Percentiles rank a stretch among this genome's conserved stretches.
Evolutionary conservation across 1,139 yeast species (phyloP).

Genomic region (Yamadazyma triangularis): DNA sequence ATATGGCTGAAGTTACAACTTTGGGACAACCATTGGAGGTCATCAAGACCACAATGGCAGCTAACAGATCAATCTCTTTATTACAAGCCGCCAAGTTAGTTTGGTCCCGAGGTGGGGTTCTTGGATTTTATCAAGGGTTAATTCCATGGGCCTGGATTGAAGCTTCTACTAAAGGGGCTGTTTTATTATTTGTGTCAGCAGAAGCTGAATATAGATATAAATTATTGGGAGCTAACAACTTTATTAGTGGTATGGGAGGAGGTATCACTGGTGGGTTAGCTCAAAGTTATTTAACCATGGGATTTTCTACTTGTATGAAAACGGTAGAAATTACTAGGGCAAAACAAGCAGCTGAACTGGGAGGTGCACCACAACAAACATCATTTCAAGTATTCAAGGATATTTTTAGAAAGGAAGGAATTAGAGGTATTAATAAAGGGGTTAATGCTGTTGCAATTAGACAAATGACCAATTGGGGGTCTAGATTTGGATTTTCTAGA

Average conservation of each 20-base stretch:
- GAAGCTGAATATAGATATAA: conserved; percentile 83
- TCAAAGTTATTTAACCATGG: conserved; percentile 95
- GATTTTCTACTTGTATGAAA: conserved; percentile 97
- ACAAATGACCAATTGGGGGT: conserved; percentile 99
- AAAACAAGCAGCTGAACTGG: conserved; percentile 59
- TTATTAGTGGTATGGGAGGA: conserved; percentile 87
- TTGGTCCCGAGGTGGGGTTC: conserved; percentile 88
- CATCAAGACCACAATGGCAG: conserved; percentile 96
- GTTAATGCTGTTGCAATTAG: conserved; percentile 99
- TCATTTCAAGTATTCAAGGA: conserved; percentile 84
- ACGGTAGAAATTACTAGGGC: conserved; percentile 93
- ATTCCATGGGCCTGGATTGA: conserved; percentile 99
- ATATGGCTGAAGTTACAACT: conserved; percentile 88
- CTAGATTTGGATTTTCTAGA: conserved; percentile 89
- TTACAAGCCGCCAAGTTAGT: conserved; percentile 67
- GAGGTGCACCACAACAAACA: conserved; percentile 67
- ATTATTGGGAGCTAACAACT: conserved; percentile 61
- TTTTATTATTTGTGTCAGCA: conserved; percentile 85
- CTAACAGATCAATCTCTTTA: conserved; percentile 72
- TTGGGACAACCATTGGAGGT: conserved; percentile 97
- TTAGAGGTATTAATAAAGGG: conserved; percentile 93
- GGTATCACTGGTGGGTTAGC: conserved; percentile 95
- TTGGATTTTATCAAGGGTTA: conserved; percentile 93
- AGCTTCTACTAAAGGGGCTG: conserved; percentile 99
- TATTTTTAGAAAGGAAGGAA: conserved; percentile 80